Percentiles rank a stretch among this genome's conserved stretches.
phyloP scores from a whole-genome alignment of 176 grass and related monocot species.

The Bromus sterilis region DNA sequence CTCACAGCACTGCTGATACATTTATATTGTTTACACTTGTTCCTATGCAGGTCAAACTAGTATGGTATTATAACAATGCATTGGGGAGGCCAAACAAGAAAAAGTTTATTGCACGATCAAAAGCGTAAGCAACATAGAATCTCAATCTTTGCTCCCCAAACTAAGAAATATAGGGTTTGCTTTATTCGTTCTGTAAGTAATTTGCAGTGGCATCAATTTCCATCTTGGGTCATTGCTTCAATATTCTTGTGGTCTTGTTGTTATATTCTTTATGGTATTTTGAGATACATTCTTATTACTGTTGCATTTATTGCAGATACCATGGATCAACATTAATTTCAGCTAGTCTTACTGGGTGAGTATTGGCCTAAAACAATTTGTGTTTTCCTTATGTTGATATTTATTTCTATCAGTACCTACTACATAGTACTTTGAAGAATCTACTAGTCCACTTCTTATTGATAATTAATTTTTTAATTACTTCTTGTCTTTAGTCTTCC shows the following conservation, averaged over 20 bases:
- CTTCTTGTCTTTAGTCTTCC: conserved; percentile 68
- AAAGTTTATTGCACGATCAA: conserved; percentile 93
- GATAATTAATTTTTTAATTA: background rate
- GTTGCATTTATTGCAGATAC: conserved; percentile 56
- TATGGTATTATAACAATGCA: conserved; percentile 99
- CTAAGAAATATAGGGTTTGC: background rate
- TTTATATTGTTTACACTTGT: background rate
- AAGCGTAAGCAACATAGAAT: conserved; percentile 48
- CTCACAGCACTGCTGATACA: background rate
- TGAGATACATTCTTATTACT: background rate
- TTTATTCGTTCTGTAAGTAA: background rate
- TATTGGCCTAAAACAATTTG: background rate
- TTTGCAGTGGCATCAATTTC: conserved; percentile 1
- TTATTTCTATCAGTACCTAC: background rate
- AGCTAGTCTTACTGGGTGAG: conserved; percentile 83
- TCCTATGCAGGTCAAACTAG: conserved; percentile 78
- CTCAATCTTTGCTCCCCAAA: background rate
- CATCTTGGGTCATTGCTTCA: background rate
- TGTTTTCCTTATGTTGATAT: conserved; percentile 16
- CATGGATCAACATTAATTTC: conserved; percentile 95
- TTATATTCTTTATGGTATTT: conserved; percentile 9
- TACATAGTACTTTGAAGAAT: background rate
- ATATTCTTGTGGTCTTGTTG: background rate
- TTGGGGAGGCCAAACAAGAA: conserved; percentile 94
- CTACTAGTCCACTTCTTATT: background rate